Base-by-base conservation (phyloP, 768 basidiomycete genomes). In the Phaffia tasmanica region DNA sequence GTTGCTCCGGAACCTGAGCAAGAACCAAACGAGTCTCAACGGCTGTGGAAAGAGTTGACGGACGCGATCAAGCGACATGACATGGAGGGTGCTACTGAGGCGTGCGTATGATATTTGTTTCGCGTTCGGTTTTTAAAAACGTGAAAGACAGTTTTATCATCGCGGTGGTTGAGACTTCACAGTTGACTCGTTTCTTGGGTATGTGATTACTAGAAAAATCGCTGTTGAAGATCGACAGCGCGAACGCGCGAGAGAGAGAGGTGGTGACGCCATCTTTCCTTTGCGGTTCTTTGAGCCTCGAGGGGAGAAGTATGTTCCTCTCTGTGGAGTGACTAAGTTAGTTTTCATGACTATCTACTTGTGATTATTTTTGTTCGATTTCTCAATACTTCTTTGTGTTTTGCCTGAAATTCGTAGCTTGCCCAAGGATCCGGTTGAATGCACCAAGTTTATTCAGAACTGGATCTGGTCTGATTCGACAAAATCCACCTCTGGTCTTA, bases 51-150 rank as follows among this genome's bases (percentile, higher is more conserved):
- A 49, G 80, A 84, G 56, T 78, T 99, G 53, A 98, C 95, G 29
- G 78, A 81, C 21, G 95, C 94, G 23, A 97, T 99, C 76, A 75
- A 81, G 35, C 80, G 80, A 42, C 89, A 86, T 73, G 91, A 99
- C 75, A 94, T 98, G 90, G 89, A 93, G 71, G 85, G 83, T 15
- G 95, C 95, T 27, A 95, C 92, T 4, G 83, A 82, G 30, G 89
- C 90, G 61, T 62, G 48, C 50, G 61, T 62, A 14, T 30, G 18
- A 25, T 4, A 6, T 48, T 61, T 29, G 19, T 18, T 14, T 18
- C 46, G n/a, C 11, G n/a, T n/a, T n/a, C n/a, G n/a, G n/a, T n/a
- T n/a, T n/a, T n/a, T n/a, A n/a, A n/a, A n/a, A n/a, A n/a, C n/a
- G n/a, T n/a, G n/a, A n/a, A n/a, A n/a, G n/a, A n/a, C n/a, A n/a